Base-by-base conservation (phyloP, 2,329 filamentous ascomycete genomes). In the Alternaria sp. region DNA sequence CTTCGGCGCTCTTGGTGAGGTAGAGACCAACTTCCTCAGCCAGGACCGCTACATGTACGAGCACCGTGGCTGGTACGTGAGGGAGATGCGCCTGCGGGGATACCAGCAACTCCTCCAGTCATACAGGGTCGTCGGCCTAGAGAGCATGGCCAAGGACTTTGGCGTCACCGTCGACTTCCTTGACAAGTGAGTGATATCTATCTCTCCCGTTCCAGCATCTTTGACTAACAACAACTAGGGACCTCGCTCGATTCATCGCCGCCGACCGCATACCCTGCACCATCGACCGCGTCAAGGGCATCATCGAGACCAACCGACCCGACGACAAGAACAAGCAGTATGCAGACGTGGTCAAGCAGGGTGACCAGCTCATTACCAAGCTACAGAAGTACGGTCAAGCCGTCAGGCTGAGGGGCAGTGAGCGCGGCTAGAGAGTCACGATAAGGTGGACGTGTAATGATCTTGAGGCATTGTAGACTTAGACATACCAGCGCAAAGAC, bases 261-360 rank as follows among this genome's bases (percentile, higher is more conserved):
- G 93, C 90, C 68, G 93, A 95, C 78, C 91, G 95, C 73, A 95
- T 99, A 76, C 90, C 94, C 56, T 98, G 96, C 86, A 98, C 94
- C 23, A 98, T 99, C 74, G 96, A 99, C 83, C 92, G 96, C 58
- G 96, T 99, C 69, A 93, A 94, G 63, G 96, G 95, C 70, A 92
- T 98, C 72, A 98, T 99, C 75, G 96, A 98, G 87, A 99, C 96
- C 47, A 97, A 97, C 84, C 88, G 96, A 58, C 94, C 95, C 9
- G 96, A 98, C 79, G 94, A 97, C 84, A 99, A 99, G 90, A 98
- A 98, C 87, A 97, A 97, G 87, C 96, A 99, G 84, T 99, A 99
- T 83, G 92, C 94, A 74, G 96, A 99, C 74, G 93, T 98, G 40
- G 93, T 99, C 65, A 96, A 96, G 84, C 96, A 98, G 80, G 96